Evolutionary conservation across 1,139 yeast genomes (phyloP).

Genomic region (Yamadazyma pseudoaaseri): DNA sequence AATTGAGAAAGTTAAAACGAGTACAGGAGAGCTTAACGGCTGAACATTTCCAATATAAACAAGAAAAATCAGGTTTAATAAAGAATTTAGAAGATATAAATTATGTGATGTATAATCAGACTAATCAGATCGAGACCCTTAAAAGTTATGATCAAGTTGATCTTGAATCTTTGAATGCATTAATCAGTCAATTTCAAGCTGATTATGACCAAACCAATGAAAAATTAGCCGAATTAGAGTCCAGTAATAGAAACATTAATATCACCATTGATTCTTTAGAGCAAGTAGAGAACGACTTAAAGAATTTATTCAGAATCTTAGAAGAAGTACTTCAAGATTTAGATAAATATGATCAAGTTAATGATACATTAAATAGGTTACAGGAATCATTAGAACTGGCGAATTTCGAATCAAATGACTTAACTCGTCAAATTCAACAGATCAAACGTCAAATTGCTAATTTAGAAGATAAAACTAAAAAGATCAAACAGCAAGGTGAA

Average conservation of each 20-base stretch:
- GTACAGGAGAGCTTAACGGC: slow-evolving; percentile 61
- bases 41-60: slow-evolving; percentile 68
- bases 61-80: slow-evolving; percentile 57
- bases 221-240: slow-evolving; percentile 42
- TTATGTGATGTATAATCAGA: slow-evolving; percentile 53
- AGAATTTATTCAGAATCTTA: slow-evolving; percentile 47
- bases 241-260: slow-evolving; percentile 49
- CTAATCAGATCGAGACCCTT: slow-evolving; percentile 58
- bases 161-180: slow-evolving; percentile 53
- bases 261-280: slow-evolving; percentile 61
- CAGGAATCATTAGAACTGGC: slow-evolving; percentile 50
- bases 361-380: slow-evolving; percentile 35
- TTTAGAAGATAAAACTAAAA: slow-evolving; percentile 52
- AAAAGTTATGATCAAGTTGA: slow-evolving; percentile 63
- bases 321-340: slow-evolving; percentile 60
- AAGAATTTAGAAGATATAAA: slow-evolving; percentile 56
- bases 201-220: slow-evolving; percentile 45
- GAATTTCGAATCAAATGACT: slow-evolving; percentile 44
- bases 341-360: slow-evolving; percentile 44
- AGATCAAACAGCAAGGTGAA: slow-evolving; percentile 49
- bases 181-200: slow-evolving; percentile 55
- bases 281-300: slow-evolving; percentile 54
- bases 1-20: slow-evolving; percentile 60
- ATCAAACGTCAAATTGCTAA: slow-evolving; percentile 51
- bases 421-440: slow-evolving; percentile 50